phyloP scores from a whole-genome alignment of 306 rosid species.

The Senna siamea region DNA sequence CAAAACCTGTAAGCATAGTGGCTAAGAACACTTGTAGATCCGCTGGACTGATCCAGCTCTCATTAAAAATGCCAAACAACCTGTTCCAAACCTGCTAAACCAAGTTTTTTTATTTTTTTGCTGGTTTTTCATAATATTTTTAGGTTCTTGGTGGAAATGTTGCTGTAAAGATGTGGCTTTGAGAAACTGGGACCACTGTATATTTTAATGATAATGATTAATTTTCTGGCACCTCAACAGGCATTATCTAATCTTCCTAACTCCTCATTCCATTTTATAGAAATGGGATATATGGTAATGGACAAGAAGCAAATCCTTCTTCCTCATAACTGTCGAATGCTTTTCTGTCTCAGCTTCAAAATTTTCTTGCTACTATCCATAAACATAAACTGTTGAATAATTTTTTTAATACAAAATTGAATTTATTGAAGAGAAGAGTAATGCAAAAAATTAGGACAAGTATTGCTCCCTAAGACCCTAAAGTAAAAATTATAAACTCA shows the following conservation, averaged over 20 bases:
- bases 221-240: neutral
- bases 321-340: constrained; percentile 10
- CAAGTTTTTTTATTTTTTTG: neutral
- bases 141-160: neutral
- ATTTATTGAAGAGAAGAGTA: too few species aligned
- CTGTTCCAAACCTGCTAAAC: too few species aligned
- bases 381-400: neutral
- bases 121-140: neutral
- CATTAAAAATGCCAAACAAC: too few species aligned
- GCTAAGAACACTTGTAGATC: too few species aligned
- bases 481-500: too few species aligned
- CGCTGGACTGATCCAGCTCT: too few species aligned
- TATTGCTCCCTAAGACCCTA: too few species aligned
- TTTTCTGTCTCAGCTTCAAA: neutral
- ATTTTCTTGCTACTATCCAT: constrained; percentile 1
- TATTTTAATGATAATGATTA: constrained; percentile 7
- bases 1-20: too few species aligned
- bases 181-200: neutral
- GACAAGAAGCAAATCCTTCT: neutral
- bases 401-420: neutral
- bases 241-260: neutral
- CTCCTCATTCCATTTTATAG: neutral
- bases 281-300: too few species aligned
- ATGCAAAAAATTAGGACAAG: too few species aligned
- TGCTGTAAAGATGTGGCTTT: neutral